phyloP scores from a whole-genome alignment of 208 protist genomes.

The Leishmania guyanensis region DNA sequence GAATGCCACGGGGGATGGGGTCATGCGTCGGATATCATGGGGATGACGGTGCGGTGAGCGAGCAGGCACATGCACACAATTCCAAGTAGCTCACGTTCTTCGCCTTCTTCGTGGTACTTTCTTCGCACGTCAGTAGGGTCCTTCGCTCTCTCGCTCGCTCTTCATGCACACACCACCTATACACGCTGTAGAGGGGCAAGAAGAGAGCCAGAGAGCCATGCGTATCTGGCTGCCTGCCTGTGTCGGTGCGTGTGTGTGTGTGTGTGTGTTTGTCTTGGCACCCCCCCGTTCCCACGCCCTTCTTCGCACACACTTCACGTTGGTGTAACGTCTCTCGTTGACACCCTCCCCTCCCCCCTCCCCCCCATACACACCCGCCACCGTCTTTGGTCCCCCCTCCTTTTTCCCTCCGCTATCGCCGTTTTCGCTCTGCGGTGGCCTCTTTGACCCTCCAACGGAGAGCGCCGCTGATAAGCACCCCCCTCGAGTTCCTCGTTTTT shows the following conservation, averaged over 20 bases:
- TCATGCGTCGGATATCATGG: background rate
- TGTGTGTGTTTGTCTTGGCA: background rate
- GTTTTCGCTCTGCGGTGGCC: background rate
- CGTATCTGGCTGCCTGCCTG: background rate
- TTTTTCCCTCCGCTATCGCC: background rate
- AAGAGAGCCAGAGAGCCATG: background rate
- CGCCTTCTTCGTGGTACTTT: too few species aligned
- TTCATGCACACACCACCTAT: background rate
- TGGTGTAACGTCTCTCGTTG: background rate
- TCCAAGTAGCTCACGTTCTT: too few species aligned
- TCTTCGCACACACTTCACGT: background rate
- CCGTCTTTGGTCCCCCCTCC: background rate
- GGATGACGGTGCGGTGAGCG: background rate
- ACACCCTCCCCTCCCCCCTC: background rate
- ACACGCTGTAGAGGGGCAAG: background rate
- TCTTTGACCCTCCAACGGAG: background rate
- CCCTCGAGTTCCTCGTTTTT: background rate
- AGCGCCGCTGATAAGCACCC: background rate
- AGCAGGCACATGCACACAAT: background rate
- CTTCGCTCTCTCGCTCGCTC: too few species aligned
- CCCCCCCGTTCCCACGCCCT: background rate
- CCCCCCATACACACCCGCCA: background rate
- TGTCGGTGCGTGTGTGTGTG: constrained; percentile 1
- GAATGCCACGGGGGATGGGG: background rate
- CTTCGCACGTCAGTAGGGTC: too few species aligned